Evolutionary conservation across 305 asterid species (phyloP).

Genomic region (Plantago coronopus): DNA sequence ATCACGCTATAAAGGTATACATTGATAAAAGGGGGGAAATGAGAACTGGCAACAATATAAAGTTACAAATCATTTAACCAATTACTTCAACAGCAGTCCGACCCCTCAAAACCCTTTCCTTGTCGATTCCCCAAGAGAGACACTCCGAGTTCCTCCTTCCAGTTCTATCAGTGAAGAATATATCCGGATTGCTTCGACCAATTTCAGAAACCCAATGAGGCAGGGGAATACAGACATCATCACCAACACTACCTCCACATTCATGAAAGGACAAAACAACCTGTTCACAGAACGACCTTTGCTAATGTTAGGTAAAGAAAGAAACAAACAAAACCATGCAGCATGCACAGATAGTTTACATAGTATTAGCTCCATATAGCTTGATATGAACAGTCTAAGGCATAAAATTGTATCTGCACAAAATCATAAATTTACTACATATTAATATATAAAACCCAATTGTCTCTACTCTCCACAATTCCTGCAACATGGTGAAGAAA

Average conservation of each 20-base stretch:
- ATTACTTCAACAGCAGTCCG: slow-evolving; percentile 75
- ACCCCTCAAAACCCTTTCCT: slow-evolving; percentile 72
- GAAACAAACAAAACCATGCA: slow-evolving; percentile 2
- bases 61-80: neutral
- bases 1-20: no score
- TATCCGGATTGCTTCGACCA: slow-evolving; percentile 71
- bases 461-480: no score
- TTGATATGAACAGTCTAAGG: no score
- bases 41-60: neutral
- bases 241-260: slow-evolving; percentile 43
- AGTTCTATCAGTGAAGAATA: slow-evolving; percentile 68
- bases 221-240: slow-evolving; percentile 55
- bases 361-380: no score
- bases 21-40: no score
- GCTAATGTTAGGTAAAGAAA: slow-evolving; percentile 5
- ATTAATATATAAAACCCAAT: no score
- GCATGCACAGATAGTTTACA: no score
- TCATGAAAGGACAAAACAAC: slow-evolving; percentile 58
- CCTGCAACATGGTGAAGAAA: no score
- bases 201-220: slow-evolving; percentile 84
- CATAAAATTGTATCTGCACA: no score
- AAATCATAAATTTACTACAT: no score
- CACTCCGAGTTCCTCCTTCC: slow-evolving; percentile 74
- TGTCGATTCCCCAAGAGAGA: slow-evolving; percentile 82
- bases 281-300: slow-evolving; percentile 35